Evolutionary conservation across 208 protist genomes (phyloP).

Genomic region (Angomonas desouzai): DNA sequence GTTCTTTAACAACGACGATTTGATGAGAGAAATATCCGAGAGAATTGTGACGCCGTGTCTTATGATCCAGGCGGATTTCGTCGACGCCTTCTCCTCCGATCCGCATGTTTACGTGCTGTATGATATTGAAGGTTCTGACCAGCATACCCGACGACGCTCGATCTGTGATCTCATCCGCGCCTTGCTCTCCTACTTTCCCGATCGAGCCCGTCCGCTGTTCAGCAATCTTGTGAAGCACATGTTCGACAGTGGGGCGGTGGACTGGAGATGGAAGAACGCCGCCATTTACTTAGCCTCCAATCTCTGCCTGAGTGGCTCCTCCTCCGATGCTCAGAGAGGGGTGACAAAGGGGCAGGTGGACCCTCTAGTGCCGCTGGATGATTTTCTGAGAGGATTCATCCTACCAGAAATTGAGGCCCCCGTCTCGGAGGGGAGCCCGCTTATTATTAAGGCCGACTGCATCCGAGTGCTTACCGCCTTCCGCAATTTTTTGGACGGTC

Average conservation of each 20-base stretch:
- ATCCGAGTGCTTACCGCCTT: conserved; percentile 95
- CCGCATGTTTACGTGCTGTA: conserved; percentile 95
- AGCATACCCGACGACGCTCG: conserved; percentile 90
- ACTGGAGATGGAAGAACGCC: conserved; percentile 95
- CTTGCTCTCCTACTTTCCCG: conserved; percentile 75
- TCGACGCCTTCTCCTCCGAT: conserved; percentile 92
- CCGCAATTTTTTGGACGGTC: conserved; percentile 74
- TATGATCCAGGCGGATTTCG: conserved; percentile 77
- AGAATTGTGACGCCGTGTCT: conserved; percentile 95
- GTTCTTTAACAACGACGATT: conserved; percentile 72
- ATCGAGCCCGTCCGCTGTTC: conserved; percentile 49
- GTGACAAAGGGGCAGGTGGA: conserved; percentile 45
- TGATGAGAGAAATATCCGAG: conserved; percentile 82
- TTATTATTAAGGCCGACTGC: conserved; percentile 94
- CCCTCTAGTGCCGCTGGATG: conserved; percentile 78
- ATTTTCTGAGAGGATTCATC: conserved; percentile 85
- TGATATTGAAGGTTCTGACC: conserved; percentile 96
- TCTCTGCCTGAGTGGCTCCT: conserved; percentile 74
- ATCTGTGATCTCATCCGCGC: conserved; percentile 89
- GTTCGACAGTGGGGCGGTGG: conserved; percentile 43
- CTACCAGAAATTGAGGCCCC: conserved; percentile 80
- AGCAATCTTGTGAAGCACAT: conserved; percentile 40
- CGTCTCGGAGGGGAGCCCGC: conserved; percentile 40
- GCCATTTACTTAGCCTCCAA: conserved; percentile 95
- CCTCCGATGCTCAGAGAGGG: conserved; percentile 54